Evolutionary conservation across 2,329 filamentous ascomycete genomes (phyloP), one percentile per base, ranked within the genome.

Genomic region (Neofusicoccum ribis): DNA sequence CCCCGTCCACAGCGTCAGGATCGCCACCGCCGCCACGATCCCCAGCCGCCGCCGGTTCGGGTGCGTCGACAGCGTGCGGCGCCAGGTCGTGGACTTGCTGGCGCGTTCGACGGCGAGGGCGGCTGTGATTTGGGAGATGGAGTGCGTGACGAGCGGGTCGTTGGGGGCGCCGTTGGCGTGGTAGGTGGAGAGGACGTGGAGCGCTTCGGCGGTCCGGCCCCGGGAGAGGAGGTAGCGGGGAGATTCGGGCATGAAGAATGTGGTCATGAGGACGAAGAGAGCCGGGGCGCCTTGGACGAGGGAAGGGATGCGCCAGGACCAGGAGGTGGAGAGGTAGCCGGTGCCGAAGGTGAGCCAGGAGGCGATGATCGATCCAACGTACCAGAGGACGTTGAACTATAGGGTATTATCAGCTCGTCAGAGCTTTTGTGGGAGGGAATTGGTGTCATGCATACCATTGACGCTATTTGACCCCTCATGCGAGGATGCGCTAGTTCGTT

Each of bases 141-240:
- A 23, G 23, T 23, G 23, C 23, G 31, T 8, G 46, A 50, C 59
- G 59, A 63, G 46, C 6, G 46, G 34, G 34, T 63, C 59, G 59
- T 27, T 37, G 37, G 44, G 23, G 31, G 80, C 78, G 61, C 84
- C 80, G 34, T 71, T 65, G 2, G 82, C 79, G 66, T 86, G 86
- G 70, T 86, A 85, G 65, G 82, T 82, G 8, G 83, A 79, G 37
- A 89, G 77, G 6, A 86, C 80, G 4, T 78, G 72, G 36, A 83
- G 77, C 0, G 84, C 85, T 69, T 87, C 81, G 23, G 86, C 84
- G 4, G 79, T 74, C 8, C 82, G 80, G 41, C 84, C 82, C 44
- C 84, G 79, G 62, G 80, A 78, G 56, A 85, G 81, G 14, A 87
- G 76, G 80, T 83, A 89, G 41, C 87, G 81, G 1, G 87, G 87